Conservation (phyloP, 257 asterid genomes). For the Linderniella brevidens region DNA sequence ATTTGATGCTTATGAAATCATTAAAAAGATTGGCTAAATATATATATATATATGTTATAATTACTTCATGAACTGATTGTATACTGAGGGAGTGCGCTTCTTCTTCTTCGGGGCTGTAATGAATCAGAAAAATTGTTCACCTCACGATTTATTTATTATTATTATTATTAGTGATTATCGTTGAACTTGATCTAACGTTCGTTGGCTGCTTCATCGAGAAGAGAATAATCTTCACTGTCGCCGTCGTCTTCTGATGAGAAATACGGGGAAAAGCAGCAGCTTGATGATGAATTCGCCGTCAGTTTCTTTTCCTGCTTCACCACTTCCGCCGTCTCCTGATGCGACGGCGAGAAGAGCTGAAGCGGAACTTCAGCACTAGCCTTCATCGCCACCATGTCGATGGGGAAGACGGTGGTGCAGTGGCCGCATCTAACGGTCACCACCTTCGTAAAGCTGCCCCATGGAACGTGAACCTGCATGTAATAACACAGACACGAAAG, state of each 20-base stretch:
- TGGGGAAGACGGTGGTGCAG: slow-evolving; percentile 49
- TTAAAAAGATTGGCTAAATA: neutral
- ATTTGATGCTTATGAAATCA: neutral
- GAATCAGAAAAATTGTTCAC: neutral
- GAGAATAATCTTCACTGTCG: too few species aligned
- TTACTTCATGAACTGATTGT: slow-evolving; percentile 79
- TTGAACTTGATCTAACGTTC: too few species aligned
- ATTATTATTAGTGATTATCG: slow-evolving; percentile 34
- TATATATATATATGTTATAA: too few species aligned
- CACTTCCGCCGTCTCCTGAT: neutral
- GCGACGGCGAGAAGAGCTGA: too few species aligned
- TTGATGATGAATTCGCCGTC: slow-evolving; percentile 15
- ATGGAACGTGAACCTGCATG: slow-evolving; percentile 70
- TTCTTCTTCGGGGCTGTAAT: slow-evolving; percentile 62
- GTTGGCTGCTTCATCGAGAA: too few species aligned
- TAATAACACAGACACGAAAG: neutral
- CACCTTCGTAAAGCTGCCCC: slow-evolving; percentile 31
- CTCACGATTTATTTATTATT: neutral
- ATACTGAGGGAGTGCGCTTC: slow-evolving; percentile 65
- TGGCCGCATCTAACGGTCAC: slow-evolving; percentile 75
- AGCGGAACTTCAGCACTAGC: neutral
- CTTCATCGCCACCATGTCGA: slow-evolving; percentile 26
- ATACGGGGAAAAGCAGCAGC: too few species aligned
- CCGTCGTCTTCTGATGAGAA: slow-evolving; percentile 13
- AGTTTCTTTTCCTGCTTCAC: neutral